A percentile compares a stretch with the other conserved stretches of the same genome.
phyloP scores from a whole-genome alignment of 2,329 filamentous ascomycete species.

The Colletotrichum euphorbiae region DNA sequence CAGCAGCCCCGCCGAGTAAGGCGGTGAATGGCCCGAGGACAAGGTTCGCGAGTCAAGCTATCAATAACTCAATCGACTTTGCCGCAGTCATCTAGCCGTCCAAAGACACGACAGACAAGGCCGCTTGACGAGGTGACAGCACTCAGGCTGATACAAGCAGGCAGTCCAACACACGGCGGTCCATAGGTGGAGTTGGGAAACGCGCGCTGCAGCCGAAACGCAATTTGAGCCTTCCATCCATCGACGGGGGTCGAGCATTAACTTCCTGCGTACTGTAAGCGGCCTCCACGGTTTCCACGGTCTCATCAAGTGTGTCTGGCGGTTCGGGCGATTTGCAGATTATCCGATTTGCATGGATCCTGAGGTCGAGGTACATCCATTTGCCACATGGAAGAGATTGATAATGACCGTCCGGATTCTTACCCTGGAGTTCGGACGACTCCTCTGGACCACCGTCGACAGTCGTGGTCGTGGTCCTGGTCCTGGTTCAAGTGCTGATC shows the following conservation, averaged over 20 bases:
- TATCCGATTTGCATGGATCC: conserved; percentile 9
- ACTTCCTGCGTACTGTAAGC: background rate
- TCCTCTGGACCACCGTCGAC: background rate
- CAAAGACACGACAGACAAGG: background rate
- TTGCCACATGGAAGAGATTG: background rate
- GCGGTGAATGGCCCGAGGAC: conserved; percentile 15
- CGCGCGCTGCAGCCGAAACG: background rate
- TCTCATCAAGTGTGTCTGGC: conserved; percentile 8
- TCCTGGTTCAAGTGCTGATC: background rate
- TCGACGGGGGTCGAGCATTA: background rate
- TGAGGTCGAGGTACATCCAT: conserved; percentile 2
- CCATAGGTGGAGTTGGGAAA: background rate
- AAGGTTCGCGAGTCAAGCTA: conserved; percentile 17
- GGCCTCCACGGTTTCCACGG: conserved; percentile 4
- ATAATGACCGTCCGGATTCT: conserved; percentile 12
- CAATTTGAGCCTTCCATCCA: conserved; percentile 1
- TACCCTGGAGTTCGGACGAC: background rate
- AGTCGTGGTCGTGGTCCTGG: too few relatives aligned
- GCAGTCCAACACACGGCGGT: background rate
- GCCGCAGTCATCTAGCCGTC: conserved; percentile 3
- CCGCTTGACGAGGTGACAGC: background rate
- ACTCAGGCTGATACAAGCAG: background rate
- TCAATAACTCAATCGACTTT: conserved; percentile 4
- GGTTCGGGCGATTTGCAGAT: conserved; percentile 14
- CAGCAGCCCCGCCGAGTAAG: background rate